Base-by-base conservation (phyloP, 2,329 filamentous ascomycete species). In the Lachnellula hyalina region DNA sequence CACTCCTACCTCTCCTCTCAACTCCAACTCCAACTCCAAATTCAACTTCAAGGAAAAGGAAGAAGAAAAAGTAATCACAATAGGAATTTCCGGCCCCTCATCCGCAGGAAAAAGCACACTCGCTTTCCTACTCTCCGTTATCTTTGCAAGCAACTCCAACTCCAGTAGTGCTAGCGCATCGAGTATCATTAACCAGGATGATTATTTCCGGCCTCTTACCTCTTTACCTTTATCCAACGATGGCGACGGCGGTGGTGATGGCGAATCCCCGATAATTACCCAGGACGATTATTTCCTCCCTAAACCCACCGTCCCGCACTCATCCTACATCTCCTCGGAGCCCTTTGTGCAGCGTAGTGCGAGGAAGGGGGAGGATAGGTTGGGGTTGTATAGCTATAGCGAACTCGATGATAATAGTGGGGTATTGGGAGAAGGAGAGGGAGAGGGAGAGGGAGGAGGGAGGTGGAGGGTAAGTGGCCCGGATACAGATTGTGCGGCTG, bases 51-150 rank as follows among this genome's bases (percentile, higher is more conserved):
- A 23, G 3, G 25, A 25, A 1, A 25, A 25, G 5, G 25, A 25
- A 25, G 5, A 25, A 1, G 23, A 25, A 25, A 25, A 25, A 25
- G 25, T 25, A 5, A 25, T 25, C 25, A 25, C 25, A 25, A 25
- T 65, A 11, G 62, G 52, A 15, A 62, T 67, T 9, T 58, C 58
- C 1, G 65, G 65, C 8, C 51, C 52, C 28, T 54, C 64, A 1
- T 62, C 59, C 7, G 56, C 59, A n/a, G 65, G 65, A 7, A 67
- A 67, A 49, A 63, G 58, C 1, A 57, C 58, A 0, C 49, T 66
- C 7, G 53, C 63, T 3, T 40, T 56, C n/a, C 53, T 65, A 17
- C 53, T 66, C 5, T 38, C 51, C 5, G 51, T 56, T 34, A 55
- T 63, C 14, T 58, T 64, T 11, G 46, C 21, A 21, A 21, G 21